phyloP scores from a whole-genome alignment of 2,329 filamentous ascomycete genomes.

The Diaporthe batatas region DNA sequence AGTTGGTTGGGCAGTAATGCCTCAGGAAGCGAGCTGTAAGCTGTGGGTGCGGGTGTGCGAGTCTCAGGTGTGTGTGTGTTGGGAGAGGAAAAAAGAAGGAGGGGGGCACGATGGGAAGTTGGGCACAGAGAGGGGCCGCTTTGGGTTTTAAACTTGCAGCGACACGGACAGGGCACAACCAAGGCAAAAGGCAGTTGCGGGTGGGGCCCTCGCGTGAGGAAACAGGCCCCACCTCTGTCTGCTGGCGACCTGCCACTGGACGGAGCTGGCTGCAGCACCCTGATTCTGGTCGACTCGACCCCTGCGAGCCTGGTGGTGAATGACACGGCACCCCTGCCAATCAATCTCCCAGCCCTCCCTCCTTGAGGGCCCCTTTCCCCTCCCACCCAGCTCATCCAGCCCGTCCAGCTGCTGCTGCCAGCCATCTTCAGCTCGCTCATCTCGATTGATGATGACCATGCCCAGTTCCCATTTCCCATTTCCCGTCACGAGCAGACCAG shows the following conservation, averaged over 20 bases:
- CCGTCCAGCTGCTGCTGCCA: neutral
- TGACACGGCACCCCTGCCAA: conserved; percentile 34
- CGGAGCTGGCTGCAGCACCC: conserved; percentile 26
- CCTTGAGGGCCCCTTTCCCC: conserved; percentile 10
- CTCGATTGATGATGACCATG: conserved; percentile 8
- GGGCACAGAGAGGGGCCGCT: conserved; percentile 41
- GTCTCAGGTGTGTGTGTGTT: conserved; percentile 4
- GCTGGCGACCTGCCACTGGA: conserved; percentile 40
- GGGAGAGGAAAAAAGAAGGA: conserved; percentile 23
- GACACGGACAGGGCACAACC: conserved; percentile 34
- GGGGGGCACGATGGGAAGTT: conserved; percentile 36
- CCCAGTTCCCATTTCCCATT: neutral
- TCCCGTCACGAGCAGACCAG: conserved; percentile 33
- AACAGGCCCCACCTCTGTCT: conserved; percentile 32
- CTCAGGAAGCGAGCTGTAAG: conserved; percentile 32
- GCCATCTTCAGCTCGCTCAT: conserved; percentile 32
- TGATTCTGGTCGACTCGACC: neutral
- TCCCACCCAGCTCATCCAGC: neutral
- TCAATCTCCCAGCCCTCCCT: conserved; percentile 31
- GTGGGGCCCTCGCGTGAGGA: conserved; percentile 21
- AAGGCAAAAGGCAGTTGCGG: conserved; percentile 23
- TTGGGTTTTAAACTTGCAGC: conserved; percentile 44
- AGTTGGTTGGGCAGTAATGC: conserved; percentile 41
- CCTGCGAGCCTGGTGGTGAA: conserved; percentile 3
- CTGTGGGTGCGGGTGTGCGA: conserved; percentile 9